These are phyloP conservation scores for Mycena sp. DNA, from an alignment of 1,284 basidiomycete genomes.

Conservation along the genomic window DNA sequence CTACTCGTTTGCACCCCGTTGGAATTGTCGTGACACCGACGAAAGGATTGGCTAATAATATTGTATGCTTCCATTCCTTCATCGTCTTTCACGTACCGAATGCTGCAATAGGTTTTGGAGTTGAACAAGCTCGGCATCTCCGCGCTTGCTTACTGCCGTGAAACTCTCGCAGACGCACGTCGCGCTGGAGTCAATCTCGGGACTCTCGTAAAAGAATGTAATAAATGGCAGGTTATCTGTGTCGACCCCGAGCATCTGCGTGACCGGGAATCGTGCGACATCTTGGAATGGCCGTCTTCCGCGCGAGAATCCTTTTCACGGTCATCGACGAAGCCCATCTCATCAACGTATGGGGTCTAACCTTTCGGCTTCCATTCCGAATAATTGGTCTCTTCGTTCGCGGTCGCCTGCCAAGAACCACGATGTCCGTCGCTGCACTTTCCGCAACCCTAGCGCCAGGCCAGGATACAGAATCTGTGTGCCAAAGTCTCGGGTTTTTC, in stretches of 20 bases:
- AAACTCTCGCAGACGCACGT: background rate
- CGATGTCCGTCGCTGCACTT: too few species aligned
- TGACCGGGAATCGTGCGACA: constrained; percentile 7
- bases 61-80: background rate
- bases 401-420: background rate
- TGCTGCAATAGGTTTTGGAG: background rate
- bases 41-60: constrained; percentile 2
- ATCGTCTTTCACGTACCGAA: background rate
- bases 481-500: background rate
- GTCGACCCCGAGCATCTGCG: background rate
- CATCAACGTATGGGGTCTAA: constrained; percentile 3
- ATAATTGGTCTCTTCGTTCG: too few species aligned
- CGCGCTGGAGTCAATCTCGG: background rate
- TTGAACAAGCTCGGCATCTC: background rate
- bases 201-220: background rate
- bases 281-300: background rate
- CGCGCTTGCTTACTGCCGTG: background rate
- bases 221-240: background rate
- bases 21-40: constrained; percentile 12
- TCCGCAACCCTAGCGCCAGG: too few species aligned
- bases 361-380: constrained; percentile 2
- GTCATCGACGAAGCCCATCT: constrained; percentile 13
- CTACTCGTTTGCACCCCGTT: background rate
- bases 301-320: background rate
- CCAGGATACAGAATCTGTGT: background rate